These are phyloP conservation scores for Hypoxylon sp. DNA, from an alignment of 2,329 filamentous ascomycete genomes.

Conservation along the genomic window DNA sequence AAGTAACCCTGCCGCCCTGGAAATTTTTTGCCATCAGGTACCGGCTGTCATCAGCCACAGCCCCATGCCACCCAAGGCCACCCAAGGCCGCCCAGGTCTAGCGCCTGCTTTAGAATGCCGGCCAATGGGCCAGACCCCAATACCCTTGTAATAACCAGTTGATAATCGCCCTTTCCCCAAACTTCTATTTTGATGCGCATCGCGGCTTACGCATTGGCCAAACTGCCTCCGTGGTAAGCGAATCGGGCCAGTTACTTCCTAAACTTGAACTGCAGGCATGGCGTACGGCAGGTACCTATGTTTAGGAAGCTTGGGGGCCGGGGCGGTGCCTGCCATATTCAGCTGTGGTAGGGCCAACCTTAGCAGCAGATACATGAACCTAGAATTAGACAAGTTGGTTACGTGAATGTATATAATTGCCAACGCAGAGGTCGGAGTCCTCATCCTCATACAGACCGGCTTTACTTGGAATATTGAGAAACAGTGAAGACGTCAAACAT, in stretches of 20 bases:
- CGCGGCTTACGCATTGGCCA: conserved; percentile 8
- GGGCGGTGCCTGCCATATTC: not conserved
- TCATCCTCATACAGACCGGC: not conserved
- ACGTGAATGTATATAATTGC: not conserved
- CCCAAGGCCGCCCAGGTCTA: not conserved
- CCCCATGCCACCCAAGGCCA: not conserved
- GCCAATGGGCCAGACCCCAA: conserved; percentile 18
- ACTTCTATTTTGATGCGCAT: conserved; percentile 28
- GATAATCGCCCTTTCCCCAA: conserved; percentile 13
- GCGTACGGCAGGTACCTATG: conserved; percentile 8
- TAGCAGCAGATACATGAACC: not conserved
- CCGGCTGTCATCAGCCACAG: conserved; percentile 21
- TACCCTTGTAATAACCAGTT: conserved; percentile 13
- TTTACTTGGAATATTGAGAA: not conserved
- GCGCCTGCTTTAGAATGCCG: not conserved
- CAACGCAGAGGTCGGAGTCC: not conserved
- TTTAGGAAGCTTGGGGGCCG: conserved; percentile 8
- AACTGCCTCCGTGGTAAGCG: not conserved
- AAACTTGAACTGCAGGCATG: conserved; percentile 8
- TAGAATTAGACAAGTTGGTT: not conserved
- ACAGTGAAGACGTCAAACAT: not conserved
- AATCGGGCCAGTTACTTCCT: not conserved
- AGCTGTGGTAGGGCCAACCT: not conserved
- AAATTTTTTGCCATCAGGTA: conserved; percentile 31
- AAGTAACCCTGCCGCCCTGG: conserved; percentile 10